Base-by-base conservation (phyloP, 2,329 filamentous ascomycete genomes). In the Aurifilum marmelostoma region DNA sequence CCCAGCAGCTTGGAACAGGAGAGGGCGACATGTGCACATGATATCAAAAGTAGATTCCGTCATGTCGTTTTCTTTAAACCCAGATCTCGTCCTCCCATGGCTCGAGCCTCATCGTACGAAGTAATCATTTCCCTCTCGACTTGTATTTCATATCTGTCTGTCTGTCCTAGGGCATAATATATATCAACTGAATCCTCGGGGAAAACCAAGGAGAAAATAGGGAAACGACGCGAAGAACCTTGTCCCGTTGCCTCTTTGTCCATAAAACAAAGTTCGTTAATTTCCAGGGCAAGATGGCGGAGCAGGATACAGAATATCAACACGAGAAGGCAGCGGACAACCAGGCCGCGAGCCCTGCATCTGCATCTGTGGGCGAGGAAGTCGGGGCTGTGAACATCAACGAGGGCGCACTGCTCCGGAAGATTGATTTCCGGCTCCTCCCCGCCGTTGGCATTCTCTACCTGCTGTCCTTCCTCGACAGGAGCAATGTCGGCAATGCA, bases 401-500 rank as follows among this genome's bases (percentile, higher is more conserved):
- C 67, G 89, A 91, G 74, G 85, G 82, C 54, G 79, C 81, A 0
- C 78, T 92, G 1, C 73, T 92, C 8, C 81, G 88, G 12, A 91
- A 87, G 71, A 73, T 88, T 18, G 87, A 88, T 70, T 71, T 76
- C 3, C 79, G 81, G 60, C 77, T 89, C 4, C 76, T 89, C 0
- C 87, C 87, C 0, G 83, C 84, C 0, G 82, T 88, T 1, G 85
- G 85, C 0, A 74, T 88, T 3, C 72, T 88, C 14, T 89, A 89
- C 72, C 75, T 88, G 7, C 75, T 88, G 0, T 87, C 84, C 0
- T 88, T 88, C 70, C 75, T 88, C 11, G 87, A 88, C 72, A 79
- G 86, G 41, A 87, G 85, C 73, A 89, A 89, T 78, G 86, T 88
- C 27, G 86, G 85, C 32, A 89, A 89, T 71, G 87, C 86, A 0